Conservation (phyloP, 2,329 filamentous ascomycete species). For the Alternaria sp. region DNA sequence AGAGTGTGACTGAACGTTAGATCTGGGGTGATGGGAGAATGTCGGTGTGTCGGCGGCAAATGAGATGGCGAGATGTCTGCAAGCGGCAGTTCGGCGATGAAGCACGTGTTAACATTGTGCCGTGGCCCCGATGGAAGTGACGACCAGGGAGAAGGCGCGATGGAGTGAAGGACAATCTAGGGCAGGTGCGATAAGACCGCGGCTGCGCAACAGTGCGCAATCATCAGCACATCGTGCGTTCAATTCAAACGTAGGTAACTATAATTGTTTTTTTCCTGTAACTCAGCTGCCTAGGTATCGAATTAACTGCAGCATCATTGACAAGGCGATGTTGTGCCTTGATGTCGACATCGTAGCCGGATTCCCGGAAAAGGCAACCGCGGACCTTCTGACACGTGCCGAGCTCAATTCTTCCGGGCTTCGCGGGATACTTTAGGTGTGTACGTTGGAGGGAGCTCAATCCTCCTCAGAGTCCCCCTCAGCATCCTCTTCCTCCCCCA, state of each 20-base stretch:
- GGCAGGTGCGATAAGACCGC: background rate
- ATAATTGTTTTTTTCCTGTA: background rate
- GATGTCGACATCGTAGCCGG: background rate
- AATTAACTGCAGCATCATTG: fast-evolving
- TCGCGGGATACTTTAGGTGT: too few species aligned
- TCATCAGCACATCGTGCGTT: background rate
- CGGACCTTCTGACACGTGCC: background rate
- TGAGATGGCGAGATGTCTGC: background rate
- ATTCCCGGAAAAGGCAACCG: background rate
- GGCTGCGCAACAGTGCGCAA: background rate
- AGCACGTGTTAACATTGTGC: background rate
- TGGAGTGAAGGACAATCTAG: background rate
- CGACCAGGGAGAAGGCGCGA: background rate
- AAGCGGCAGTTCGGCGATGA: background rate
- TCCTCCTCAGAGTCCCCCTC: constrained; percentile 16
- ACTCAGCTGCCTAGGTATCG: background rate
- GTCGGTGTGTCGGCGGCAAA: background rate
- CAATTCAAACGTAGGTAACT: background rate
- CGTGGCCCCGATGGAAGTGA: background rate
- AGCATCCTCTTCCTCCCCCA: constrained; percentile 1
- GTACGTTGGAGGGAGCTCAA: too few species aligned
- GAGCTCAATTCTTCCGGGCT: too few species aligned
- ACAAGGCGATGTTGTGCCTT: background rate
- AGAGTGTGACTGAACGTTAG: background rate
- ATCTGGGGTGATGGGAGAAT: background rate